Evolutionary conservation across 1,284 basidiomycete genomes (phyloP).

Genomic region (Pyrrhoderma lamaoense): DNA sequence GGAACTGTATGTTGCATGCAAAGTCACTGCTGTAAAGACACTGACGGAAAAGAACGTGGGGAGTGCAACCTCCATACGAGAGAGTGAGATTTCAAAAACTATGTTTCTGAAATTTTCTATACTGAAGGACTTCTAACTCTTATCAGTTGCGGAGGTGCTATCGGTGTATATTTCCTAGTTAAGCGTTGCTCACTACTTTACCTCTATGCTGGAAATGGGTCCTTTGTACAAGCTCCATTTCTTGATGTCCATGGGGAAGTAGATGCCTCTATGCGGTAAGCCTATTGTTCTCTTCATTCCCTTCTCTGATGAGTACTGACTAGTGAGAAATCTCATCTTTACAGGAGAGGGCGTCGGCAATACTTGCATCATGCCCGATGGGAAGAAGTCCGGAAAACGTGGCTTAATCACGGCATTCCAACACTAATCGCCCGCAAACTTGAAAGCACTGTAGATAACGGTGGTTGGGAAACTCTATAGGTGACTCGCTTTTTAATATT

Average conservation of each 20-base stretch:
- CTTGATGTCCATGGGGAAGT: constrained; percentile 93
- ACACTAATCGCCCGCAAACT: constrained; percentile 86
- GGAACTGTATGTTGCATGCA: constrained; percentile 87
- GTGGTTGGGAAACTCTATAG: constrained; percentile 87
- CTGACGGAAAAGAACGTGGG: constrained; percentile 54
- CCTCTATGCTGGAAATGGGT: constrained; percentile 83
- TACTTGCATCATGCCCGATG: constrained; percentile 81
- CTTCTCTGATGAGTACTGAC: too few relatives aligned
- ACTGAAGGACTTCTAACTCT: background rate
- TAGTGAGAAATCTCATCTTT: constrained; percentile 5
- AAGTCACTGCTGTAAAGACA: constrained; percentile 86
- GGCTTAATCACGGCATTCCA: constrained; percentile 87
- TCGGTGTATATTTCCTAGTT: constrained; percentile 88
- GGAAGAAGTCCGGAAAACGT: constrained; percentile 88
- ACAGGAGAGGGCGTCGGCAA: constrained; percentile 80
- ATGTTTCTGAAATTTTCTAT: background rate
- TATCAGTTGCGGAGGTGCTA: constrained; percentile 78
- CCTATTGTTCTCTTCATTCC: constrained; percentile 11
- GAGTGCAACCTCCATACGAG: constrained; percentile 96
- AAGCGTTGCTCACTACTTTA: constrained; percentile 92
- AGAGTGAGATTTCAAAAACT: constrained; percentile 54
- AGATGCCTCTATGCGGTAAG: constrained; percentile 86
- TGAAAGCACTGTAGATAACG: constrained; percentile 83
- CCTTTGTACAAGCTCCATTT: constrained; percentile 87
- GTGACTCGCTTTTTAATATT: background rate